A percentile compares a stretch with the other conserved stretches of the same genome.
Conservation (phyloP, 345 rosid species). For the Citrus reticulata region DNA sequence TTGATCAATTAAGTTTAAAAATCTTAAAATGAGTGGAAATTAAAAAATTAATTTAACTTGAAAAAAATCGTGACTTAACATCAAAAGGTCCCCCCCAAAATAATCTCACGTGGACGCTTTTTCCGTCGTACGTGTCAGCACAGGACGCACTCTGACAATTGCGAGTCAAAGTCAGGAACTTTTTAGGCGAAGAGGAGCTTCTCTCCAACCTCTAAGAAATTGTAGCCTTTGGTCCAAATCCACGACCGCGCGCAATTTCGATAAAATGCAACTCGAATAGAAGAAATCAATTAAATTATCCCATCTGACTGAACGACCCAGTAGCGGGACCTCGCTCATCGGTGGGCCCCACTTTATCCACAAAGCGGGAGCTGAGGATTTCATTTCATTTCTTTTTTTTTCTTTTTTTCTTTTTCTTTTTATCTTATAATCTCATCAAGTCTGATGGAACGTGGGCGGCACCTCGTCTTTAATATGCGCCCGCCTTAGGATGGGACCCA, state of each 20-base stretch:
- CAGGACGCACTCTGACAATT: neutral
- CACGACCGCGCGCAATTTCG: neutral
- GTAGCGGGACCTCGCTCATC: neutral
- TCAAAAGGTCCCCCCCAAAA: too few species aligned
- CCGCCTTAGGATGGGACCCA: neutral
- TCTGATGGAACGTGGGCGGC: neutral
- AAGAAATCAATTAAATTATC: neutral
- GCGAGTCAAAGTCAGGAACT: neutral
- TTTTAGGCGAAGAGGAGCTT: neutral
- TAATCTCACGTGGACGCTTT: neutral
- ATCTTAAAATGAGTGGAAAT: too few species aligned
- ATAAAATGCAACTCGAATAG: too few species aligned
- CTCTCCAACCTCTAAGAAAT: neutral
- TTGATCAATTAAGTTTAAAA: too few species aligned
- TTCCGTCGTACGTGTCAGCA: neutral
- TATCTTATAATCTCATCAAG: neutral
- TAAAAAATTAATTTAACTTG: too few species aligned
- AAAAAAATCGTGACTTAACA: too few species aligned
- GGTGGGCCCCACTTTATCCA: slow-evolving; percentile 15
- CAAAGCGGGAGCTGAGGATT: neutral
- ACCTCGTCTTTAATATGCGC: neutral
- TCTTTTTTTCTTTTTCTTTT: neutral
- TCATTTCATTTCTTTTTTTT: neutral
- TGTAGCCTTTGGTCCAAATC: neutral
- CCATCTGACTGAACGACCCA: neutral